phyloP scores from a whole-genome alignment of 441 rosid species.

The Bocquillonia castaneifolia region DNA sequence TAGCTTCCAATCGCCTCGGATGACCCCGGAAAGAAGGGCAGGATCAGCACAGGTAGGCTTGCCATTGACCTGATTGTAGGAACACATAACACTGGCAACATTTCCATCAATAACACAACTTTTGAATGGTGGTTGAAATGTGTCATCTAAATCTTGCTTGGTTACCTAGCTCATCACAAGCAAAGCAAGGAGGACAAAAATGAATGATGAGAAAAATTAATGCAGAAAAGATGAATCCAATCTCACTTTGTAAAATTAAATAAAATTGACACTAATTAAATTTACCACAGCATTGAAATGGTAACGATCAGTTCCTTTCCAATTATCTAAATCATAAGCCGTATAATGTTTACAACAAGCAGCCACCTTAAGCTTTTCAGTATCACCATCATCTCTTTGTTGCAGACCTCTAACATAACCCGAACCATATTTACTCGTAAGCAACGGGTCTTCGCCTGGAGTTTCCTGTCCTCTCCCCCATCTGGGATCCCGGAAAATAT shows the following conservation, averaged over 20 bases:
- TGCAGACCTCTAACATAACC: conserved; percentile 73
- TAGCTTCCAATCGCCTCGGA: conserved; percentile 79
- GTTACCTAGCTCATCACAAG: conserved; percentile 55
- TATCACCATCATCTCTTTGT: conserved; percentile 45
- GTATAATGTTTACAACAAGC: conserved; percentile 95
- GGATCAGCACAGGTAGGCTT: conserved; percentile 85
- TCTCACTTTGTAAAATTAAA: background rate
- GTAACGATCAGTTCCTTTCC: conserved; percentile 77
- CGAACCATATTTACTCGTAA: conserved; percentile 65
- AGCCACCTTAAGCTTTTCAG: conserved; percentile 74
- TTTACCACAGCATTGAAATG: conserved; percentile 75
- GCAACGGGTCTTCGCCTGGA: conserved; percentile 92
- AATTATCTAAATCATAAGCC: conserved; percentile 85
- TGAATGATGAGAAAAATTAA: background rate
- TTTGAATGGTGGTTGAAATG: conserved; percentile 89
- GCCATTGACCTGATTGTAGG: conserved; percentile 84
- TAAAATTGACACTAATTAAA: background rate
- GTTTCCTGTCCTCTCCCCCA: conserved; percentile 99
- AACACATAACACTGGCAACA: conserved; percentile 94
- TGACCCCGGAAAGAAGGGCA: conserved; percentile 52
- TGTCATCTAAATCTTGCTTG: conserved; percentile 82
- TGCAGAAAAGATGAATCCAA: too few relatives aligned
- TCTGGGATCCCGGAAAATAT: conserved; percentile 93
- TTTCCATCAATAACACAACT: conserved; percentile 88
- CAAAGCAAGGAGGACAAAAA: background rate